Evolutionary conservation across 2,329 filamentous ascomycete genomes (phyloP), one percentile per base, ranked within the genome.

Genomic region (Endothia cerciana): DNA sequence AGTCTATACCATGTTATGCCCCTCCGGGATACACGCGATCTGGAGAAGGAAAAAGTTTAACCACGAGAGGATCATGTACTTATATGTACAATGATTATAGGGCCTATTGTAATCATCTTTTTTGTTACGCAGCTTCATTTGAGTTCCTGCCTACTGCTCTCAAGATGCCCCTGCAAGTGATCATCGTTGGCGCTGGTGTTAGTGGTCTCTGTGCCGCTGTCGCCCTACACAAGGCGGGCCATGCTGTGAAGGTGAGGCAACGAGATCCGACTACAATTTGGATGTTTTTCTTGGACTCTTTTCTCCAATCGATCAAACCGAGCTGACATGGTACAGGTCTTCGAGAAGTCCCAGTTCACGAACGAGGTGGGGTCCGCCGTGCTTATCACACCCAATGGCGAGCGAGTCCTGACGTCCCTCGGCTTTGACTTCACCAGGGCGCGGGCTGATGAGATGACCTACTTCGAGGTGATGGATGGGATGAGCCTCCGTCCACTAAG

Each of bases 161-260:
- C 19, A 30, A 55, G 4, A 74, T 74, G 72, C 60, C 71, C 30
- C 66, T 73, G 11, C 51, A 69, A 45, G 65, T 73, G 49, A 25
- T 61, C 47, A 70, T 76, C n/a, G 70, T 75, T 17, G 75, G 75
- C 11, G 75, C 73, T 13, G 75, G 74, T 4, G 74, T 77, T 51
- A 69, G 71, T 15, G 74, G 75, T n/a, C 72, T 77, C 33, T 71
- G 65, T 19, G 69, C 74, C n/a, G 74, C 74, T 19, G 67, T 75
- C 30, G 69, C 72, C 33, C 69, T 77, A 22, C 72, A 71, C 40
- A 65, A 66, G 60, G 67, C 69, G 28, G 71, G 72, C 19, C 73
- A 74, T 66, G 63, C 47, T 2, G 72, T 74, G 1, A 64, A 71
- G 70, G 72, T 73, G 62, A 28, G 65, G n/a, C n/a, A n/a, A n/a